Conservation (phyloP, 192 early-diverging fungal species). For the Ambispora gerdemannii region DNA sequence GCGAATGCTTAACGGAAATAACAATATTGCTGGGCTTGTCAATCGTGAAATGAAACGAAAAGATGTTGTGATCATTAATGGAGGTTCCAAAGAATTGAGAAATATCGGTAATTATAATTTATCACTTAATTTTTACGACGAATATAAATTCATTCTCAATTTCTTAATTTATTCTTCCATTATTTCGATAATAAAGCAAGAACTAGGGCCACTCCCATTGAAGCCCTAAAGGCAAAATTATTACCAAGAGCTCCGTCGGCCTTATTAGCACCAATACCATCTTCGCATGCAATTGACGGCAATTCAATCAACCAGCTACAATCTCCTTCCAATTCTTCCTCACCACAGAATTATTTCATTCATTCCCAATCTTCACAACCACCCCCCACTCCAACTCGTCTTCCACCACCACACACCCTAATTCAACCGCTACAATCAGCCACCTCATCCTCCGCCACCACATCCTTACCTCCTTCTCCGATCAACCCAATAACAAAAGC, state of each 20-base stretch:
- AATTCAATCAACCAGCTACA: background rate
- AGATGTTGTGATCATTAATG: constrained; percentile 26
- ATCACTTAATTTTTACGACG: background rate
- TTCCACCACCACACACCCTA: background rate
- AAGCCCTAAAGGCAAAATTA: constrained; percentile 10
- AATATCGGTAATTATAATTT: constrained; percentile 4
- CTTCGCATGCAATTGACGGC: no score
- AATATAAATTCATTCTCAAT: background rate
- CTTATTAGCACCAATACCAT: background rate
- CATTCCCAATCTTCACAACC: background rate
- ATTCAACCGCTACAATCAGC: background rate
- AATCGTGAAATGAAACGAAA: background rate
- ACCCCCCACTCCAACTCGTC: background rate
- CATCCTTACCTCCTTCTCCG: background rate
- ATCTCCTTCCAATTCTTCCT: background rate
- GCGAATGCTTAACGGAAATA: background rate
- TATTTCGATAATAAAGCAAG: background rate
- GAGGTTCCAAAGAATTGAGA: constrained; percentile 28
- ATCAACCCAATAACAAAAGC: background rate
- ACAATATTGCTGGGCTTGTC: background rate
- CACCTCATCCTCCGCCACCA: background rate
- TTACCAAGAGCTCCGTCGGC: background rate
- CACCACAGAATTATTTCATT: background rate
- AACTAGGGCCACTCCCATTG: background rate
- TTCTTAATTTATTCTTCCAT: background rate